These are phyloP conservation scores for Pichia californica DNA, from an alignment of 805 yeast species.

Conservation along the genomic window DNA sequence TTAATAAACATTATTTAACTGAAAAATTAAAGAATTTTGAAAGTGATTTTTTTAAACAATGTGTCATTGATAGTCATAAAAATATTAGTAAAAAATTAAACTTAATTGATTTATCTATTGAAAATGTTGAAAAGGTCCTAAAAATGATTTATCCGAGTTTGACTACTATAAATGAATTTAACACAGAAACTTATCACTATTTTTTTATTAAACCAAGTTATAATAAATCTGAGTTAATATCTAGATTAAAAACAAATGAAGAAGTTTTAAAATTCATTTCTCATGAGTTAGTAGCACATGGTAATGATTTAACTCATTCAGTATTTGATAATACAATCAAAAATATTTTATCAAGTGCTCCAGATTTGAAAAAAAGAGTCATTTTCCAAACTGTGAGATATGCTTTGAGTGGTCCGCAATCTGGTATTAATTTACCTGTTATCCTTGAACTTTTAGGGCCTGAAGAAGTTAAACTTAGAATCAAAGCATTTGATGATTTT, in stretches of 20 bases:
- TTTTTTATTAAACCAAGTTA: slow-evolving; percentile 38
- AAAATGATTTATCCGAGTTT: slow-evolving; percentile 42
- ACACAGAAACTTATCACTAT: slow-evolving; percentile 37
- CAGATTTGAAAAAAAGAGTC: slow-evolving; percentile 29
- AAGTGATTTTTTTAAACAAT: slow-evolving; percentile 28
- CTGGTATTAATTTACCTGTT: slow-evolving; percentile 64
- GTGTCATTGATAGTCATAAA: slow-evolving; percentile 28
- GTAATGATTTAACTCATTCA: slow-evolving; percentile 9
- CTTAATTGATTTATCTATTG: slow-evolving; percentile 17
- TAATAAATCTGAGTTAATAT: slow-evolving; percentile 10
- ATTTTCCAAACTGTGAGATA: slow-evolving; percentile 56
- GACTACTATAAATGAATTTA: slow-evolving; percentile 47
- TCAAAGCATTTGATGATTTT: slow-evolving; percentile 9
- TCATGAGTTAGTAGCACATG: slow-evolving; percentile 9
- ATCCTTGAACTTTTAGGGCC: slow-evolving; percentile 51
- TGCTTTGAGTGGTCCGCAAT: slow-evolving; percentile 60
- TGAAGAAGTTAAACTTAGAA: slow-evolving; percentile 28
- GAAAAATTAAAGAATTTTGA: slow-evolving; percentile 32
- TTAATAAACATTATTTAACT: slow-evolving; percentile 67
- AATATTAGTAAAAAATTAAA: slow-evolving; percentile 1
- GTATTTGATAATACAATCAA: slow-evolving; percentile 12
- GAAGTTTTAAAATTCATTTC: background rate
- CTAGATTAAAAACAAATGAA: slow-evolving; percentile 16
- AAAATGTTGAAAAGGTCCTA: slow-evolving; percentile 36
- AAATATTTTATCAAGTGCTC: slow-evolving; percentile 1